Percentiles rank a stretch among this genome's conserved stretches.
phyloP scores from a whole-genome alignment of 352 stramenopile genomes.

The Phytophthora fragariaefolia region DNA sequence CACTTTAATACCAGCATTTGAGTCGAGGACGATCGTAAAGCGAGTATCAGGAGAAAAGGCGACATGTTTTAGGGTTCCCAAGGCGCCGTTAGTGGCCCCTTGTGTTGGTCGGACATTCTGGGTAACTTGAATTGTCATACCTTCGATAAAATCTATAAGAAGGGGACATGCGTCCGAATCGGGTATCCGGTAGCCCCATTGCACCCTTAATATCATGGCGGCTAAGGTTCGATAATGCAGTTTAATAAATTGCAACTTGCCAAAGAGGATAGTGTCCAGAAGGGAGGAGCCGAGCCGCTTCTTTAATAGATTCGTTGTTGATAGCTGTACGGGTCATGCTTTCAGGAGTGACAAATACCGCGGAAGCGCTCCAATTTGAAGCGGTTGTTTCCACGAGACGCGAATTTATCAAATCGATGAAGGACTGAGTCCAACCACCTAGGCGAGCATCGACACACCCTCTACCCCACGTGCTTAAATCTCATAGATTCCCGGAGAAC shows the following conservation, averaged over 20 bases:
- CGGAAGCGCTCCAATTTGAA: not conserved
- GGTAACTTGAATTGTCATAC: constrained; percentile 1
- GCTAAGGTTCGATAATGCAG: not conserved
- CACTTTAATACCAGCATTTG: not conserved
- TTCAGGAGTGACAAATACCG: constrained; percentile 8
- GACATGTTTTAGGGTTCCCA: not conserved
- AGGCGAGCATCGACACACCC: constrained; percentile 1
- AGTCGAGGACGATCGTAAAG: constrained; percentile 2
- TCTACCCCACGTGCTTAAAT: constrained; percentile 5
- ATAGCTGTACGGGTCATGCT: constrained; percentile 4
- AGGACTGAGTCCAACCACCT: constrained; percentile 1
- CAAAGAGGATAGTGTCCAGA: constrained; percentile 1
- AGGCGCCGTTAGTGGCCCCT: constrained; percentile 3
- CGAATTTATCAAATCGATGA: constrained; percentile 12
- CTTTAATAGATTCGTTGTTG: not conserved
- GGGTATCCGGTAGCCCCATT: constrained; percentile 6
- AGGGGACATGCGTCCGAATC: constrained; percentile 4
- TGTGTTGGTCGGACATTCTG: constrained; percentile 8
- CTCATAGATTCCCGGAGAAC: not conserved
- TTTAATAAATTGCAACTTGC: constrained; percentile 1
- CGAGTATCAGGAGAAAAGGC: not conserved
- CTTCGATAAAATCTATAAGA: constrained; percentile 3
- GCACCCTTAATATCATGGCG: not conserved
- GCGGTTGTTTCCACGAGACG: not conserved
- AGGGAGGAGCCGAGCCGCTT: not conserved